Percentiles rank a stretch among this genome's conserved stretches.
Evolutionary conservation across 2,329 filamentous ascomycete species (phyloP).

Genomic region (Neonectria ditissima): DNA sequence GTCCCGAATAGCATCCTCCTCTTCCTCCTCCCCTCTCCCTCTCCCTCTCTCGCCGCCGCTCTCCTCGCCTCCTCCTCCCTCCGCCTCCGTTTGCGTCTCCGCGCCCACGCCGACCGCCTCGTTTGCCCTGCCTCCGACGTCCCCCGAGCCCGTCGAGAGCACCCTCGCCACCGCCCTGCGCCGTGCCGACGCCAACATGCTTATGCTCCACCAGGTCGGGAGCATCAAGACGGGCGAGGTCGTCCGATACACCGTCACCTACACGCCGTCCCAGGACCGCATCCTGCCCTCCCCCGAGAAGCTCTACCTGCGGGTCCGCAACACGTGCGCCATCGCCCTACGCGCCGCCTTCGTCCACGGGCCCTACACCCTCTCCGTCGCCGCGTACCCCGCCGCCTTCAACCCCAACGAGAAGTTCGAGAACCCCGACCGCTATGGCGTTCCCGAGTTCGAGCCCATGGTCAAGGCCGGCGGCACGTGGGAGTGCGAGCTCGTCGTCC

Average conservation of each 20-base stretch:
- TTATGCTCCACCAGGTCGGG: conserved; percentile 90
- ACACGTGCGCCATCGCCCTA: conserved; percentile 88
- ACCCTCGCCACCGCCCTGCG: conserved; percentile 23
- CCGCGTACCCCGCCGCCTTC: conserved; percentile 86
- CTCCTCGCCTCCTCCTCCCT: conserved; percentile 13
- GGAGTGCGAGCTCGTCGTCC: conserved; percentile 83
- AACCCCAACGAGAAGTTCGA: conserved; percentile 84
- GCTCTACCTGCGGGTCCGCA: conserved; percentile 89
- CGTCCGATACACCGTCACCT: conserved; percentile 90
- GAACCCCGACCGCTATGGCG: conserved; percentile 75
- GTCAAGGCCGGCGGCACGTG: conserved; percentile 93
- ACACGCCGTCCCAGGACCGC: conserved; percentile 88
- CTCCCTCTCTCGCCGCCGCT: conserved; percentile 13
- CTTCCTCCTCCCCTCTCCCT: conserved; percentile 15
- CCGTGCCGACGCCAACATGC: conserved; percentile 66
- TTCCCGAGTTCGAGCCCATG: conserved; percentile 94
- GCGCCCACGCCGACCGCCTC: conserved; percentile 20
- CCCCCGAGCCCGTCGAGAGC: conserved; percentile 15
- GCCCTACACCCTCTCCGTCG: conserved; percentile 89
- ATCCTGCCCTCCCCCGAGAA: conserved; percentile 87
- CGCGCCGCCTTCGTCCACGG: conserved; percentile 97
- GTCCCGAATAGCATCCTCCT: conserved; percentile 26
- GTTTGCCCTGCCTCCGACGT: conserved; percentile 15
- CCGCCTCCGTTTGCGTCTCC: conserved; percentile 17
- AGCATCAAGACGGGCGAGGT: conserved; percentile 95